phyloP scores from a whole-genome alignment of 768 basidiomycete genomes.

The Boletus coccyginus region DNA sequence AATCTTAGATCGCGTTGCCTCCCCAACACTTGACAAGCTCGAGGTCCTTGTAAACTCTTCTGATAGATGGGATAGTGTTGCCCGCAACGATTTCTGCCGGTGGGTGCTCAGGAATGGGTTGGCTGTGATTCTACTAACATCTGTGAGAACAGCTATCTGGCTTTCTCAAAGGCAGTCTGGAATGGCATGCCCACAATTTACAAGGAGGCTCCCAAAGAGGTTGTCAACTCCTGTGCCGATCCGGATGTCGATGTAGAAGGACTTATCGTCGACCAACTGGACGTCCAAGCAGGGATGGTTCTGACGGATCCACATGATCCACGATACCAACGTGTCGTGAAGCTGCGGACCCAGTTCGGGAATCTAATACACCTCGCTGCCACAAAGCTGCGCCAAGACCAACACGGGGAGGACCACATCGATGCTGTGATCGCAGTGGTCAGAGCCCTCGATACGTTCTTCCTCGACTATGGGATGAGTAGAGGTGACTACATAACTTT shows the following conservation, averaged over 20 bases:
- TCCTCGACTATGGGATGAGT: slow-evolving; percentile 68
- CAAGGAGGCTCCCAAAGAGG: slow-evolving; percentile 54
- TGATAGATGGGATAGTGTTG: slow-evolving; percentile 58
- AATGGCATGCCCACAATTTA: slow-evolving; percentile 70
- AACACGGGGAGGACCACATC: slow-evolving; percentile 75
- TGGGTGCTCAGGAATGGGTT: slow-evolving; percentile 29
- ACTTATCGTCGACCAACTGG: slow-evolving; percentile 62
- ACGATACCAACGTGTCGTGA: slow-evolving; percentile 62
- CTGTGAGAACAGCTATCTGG: slow-evolving; percentile 50
- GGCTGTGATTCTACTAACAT: not conserved
- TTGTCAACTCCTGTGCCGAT: slow-evolving; percentile 57
- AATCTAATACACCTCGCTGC: slow-evolving; percentile 67
- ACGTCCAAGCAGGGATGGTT: slow-evolving; percentile 71
- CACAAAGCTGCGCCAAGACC: slow-evolving; percentile 54
- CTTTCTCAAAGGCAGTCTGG: slow-evolving; percentile 74
- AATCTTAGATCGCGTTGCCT: slow-evolving; percentile 65
- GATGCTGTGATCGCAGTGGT: slow-evolving; percentile 78
- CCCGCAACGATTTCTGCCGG: slow-evolving; percentile 85
- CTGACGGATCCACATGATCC: slow-evolving; percentile 72
- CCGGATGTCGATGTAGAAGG: slow-evolving; percentile 63
- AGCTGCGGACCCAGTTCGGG: slow-evolving; percentile 64
- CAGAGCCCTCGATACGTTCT: slow-evolving; percentile 71
- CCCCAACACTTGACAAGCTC: slow-evolving; percentile 65
- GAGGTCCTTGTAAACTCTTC: slow-evolving; percentile 56
- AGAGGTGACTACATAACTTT: slow-evolving; percentile 56